These are phyloP conservation scores for Coix lacrymajobi DNA, from an alignment of 176 grass and related monocot species.

Conservation along the genomic window DNA sequence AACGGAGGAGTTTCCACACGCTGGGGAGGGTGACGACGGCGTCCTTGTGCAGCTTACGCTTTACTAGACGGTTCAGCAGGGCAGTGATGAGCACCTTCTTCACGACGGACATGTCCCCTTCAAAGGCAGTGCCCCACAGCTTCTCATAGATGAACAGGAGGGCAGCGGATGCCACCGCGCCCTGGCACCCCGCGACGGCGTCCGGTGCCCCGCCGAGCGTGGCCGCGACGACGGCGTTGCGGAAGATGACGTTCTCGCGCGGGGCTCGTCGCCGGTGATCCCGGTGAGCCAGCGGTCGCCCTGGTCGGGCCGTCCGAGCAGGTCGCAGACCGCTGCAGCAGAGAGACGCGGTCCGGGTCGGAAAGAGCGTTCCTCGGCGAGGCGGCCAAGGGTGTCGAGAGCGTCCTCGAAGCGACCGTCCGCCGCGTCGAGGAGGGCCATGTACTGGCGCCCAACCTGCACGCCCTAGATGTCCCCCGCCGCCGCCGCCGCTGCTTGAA, in stretches of 20 bases:
- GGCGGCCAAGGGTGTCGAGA: background rate
- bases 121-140: too few relatives aligned
- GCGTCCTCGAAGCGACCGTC: slow-evolving; percentile 1
- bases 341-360: background rate
- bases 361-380: background rate
- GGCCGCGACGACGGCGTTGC: background rate
- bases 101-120: too few relatives aligned
- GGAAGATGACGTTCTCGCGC: background rate
- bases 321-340: background rate
- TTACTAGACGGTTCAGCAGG: background rate
- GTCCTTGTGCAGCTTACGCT: too few relatives aligned
- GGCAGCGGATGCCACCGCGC: background rate
- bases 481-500: background rate
- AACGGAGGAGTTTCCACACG: too few relatives aligned
- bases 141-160: too few relatives aligned
- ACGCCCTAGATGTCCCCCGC: background rate
- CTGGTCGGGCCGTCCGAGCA: background rate
- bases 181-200: background rate
- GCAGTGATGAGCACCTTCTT: background rate
- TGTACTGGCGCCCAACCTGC: background rate
- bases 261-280: background rate
- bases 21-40: too few relatives aligned
- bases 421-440: background rate
- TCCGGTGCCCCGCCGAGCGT: background rate
- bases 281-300: background rate